phyloP scores from a whole-genome alignment of 352 stramenopile species.

The Phytopythium sindhum region DNA sequence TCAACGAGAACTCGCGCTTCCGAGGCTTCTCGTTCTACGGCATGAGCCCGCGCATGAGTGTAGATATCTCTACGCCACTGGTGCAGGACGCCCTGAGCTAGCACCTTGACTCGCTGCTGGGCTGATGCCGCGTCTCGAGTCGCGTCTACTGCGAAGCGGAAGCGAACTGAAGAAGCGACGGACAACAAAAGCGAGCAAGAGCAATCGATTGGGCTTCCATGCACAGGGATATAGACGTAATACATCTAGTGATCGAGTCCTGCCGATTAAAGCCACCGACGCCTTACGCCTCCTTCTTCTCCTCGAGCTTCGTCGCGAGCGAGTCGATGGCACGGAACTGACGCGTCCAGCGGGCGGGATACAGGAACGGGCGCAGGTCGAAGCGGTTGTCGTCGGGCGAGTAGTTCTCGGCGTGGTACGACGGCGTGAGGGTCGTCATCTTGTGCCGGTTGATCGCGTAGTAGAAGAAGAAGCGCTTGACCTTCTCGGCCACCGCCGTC shows the following conservation, averaged over 20 bases:
- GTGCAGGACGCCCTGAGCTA: not conserved
- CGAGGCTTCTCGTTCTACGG: conserved; percentile 65
- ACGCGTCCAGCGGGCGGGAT: conserved; percentile 93
- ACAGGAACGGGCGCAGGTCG: conserved; percentile 97
- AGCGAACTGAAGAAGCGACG: not conserved
- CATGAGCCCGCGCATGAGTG: conserved; percentile 3
- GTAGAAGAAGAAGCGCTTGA: conserved; percentile 98
- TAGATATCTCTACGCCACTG: not conserved
- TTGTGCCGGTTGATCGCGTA: conserved; percentile 99
- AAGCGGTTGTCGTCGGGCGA: conserved; percentile 99
- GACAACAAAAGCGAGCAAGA: not conserved
- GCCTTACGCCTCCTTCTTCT: conserved; percentile 61
- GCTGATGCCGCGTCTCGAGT: conserved; percentile 7
- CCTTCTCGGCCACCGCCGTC: conserved; percentile 76
- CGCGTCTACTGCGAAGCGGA: not conserved
- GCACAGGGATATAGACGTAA: not conserved
- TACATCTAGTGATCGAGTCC: not conserved
- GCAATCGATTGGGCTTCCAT: not conserved
- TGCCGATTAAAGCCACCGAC: too few relatives aligned
- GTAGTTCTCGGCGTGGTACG: conserved; percentile 99
- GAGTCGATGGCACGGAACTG: conserved; percentile 96
- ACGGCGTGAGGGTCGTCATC: conserved; percentile 98
- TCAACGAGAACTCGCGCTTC: conserved; percentile 54
- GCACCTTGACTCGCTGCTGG: not conserved
- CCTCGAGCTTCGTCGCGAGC: conserved; percentile 73